A percentile compares a stretch with the other conserved stretches of the same genome.
Evolutionary conservation across 768 basidiomycete genomes (phyloP).

Genomic region (Boletus edulis): DNA sequence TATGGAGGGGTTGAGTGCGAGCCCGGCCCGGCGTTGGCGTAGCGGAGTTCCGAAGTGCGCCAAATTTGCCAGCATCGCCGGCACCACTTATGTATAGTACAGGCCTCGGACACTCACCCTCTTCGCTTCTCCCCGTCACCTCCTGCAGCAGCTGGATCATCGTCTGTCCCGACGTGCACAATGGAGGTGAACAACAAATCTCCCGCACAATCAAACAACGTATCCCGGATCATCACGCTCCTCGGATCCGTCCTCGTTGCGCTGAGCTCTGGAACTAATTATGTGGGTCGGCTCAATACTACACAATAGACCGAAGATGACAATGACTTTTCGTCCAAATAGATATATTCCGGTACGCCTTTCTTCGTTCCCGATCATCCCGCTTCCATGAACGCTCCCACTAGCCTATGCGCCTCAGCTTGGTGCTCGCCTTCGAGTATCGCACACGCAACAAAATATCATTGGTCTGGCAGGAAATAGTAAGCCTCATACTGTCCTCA

Average conservation of each 20-base stretch:
- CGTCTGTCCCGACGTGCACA: neutral
- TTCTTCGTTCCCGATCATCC: neutral
- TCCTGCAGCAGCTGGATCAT: neutral
- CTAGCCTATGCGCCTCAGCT: slow-evolving; percentile 87
- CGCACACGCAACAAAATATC: slow-evolving; percentile 80
- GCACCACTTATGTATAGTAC: too few relatives aligned
- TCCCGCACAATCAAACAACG: slow-evolving; percentile 21
- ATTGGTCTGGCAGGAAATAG: slow-evolving; percentile 79
- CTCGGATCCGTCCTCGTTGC: slow-evolving; percentile 58
- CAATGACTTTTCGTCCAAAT: neutral
- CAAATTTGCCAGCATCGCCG: too few relatives aligned
- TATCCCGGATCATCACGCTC: slow-evolving; percentile 46
- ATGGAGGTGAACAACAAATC: slow-evolving; percentile 13
- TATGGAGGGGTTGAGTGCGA: too few relatives aligned
- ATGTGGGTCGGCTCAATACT: slow-evolving; percentile 45
- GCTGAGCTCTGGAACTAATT: slow-evolving; percentile 68
- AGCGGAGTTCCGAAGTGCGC: too few relatives aligned
- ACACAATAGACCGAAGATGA: neutral
- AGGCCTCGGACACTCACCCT: too few relatives aligned
- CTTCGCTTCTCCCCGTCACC: neutral
- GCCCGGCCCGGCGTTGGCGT: too few relatives aligned
- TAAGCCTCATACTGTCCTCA: slow-evolving; percentile 33
- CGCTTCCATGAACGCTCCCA: neutral
- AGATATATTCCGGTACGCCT: slow-evolving; percentile 32
- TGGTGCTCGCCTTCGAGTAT: slow-evolving; percentile 67